Evolutionary conservation across 1,139 yeast genomes (phyloP).

Genomic region (Komagataea norvegica): DNA sequence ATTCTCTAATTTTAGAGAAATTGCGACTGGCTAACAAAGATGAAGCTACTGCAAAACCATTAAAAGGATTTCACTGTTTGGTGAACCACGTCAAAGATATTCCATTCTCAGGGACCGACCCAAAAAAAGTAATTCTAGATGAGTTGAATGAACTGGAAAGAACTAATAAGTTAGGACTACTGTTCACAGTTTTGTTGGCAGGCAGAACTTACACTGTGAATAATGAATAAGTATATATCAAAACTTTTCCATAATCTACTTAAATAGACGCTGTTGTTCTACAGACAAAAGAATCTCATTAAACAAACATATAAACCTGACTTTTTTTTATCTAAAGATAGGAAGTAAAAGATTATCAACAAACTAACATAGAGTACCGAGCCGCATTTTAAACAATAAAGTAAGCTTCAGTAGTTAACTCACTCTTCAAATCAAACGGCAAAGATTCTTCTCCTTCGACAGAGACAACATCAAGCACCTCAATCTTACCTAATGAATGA

Average conservation of each 20-base stretch:
- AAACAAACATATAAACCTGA: too few species aligned
- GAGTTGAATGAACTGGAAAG: conserved; percentile 43
- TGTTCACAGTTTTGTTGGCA: conserved; percentile 49
- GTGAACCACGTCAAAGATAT: conserved; percentile 71
- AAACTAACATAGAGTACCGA: too few species aligned
- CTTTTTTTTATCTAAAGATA: too few species aligned
- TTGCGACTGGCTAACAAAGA: conserved; percentile 9
- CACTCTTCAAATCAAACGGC: conserved; percentile 68
- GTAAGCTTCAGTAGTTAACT: conserved; percentile 60
- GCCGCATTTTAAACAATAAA: conserved; percentile 46
- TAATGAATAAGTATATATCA: too few species aligned
- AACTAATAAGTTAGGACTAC: conserved; percentile 35
- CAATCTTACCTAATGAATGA: conserved; percentile 41
- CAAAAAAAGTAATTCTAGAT: conserved; percentile 45
- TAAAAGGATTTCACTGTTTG: conserved; percentile 49
- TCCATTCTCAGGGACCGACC: conserved; percentile 38
- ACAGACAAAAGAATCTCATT: too few species aligned
- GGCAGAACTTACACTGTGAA: conserved; percentile 38
- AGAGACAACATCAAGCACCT: conserved; percentile 39
- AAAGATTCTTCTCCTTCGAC: conserved; percentile 43
- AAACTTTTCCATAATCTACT: too few species aligned
- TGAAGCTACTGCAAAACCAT: conserved; percentile 25
- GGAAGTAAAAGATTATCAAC: too few species aligned
- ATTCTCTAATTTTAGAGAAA: conserved; percentile 18
- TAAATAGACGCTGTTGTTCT: too few species aligned